phyloP scores from a whole-genome alignment of 2,329 filamentous ascomycete genomes.

The Fusarium bactridioides region DNA sequence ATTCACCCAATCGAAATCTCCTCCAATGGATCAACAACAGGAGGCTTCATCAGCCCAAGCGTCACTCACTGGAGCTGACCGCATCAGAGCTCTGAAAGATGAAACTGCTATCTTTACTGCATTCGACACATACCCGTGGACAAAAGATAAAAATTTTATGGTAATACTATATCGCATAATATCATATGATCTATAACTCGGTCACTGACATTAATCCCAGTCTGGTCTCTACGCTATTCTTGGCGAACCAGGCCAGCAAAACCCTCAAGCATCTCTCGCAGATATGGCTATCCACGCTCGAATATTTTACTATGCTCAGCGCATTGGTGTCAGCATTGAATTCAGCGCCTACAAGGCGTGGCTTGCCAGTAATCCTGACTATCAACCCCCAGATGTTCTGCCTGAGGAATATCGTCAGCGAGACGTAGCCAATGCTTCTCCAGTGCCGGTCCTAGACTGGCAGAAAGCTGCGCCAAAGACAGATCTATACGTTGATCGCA shows the following conservation, averaged over 20 bases:
- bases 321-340: conserved; percentile 64
- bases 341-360: conserved; percentile 74
- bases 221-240: conserved; percentile 71
- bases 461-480: conserved; percentile 59
- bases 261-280: conserved; percentile 58
- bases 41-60: conserved; percentile 20
- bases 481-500: conserved; percentile 56
- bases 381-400: conserved; percentile 48
- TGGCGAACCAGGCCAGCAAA: conserved; percentile 56
- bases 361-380: conserved; percentile 52
- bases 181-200: background rate
- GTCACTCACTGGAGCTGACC: conserved; percentile 44
- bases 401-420: conserved; percentile 45
- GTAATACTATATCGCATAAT: conserved; percentile 46
- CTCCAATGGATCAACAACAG: conserved; percentile 23
- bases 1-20: background rate
- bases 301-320: conserved; percentile 69
- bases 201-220: conserved; percentile 42
- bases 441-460: conserved; percentile 50
- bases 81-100: conserved; percentile 51
- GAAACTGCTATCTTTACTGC: conserved; percentile 62
- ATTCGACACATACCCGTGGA: conserved; percentile 73
- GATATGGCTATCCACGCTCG: conserved; percentile 72
- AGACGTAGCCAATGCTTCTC: conserved; percentile 8
- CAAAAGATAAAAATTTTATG: conserved; percentile 72